Conservation (phyloP, 2,329 filamentous ascomycete genomes). For the Trichoderma cornu-damae region DNA sequence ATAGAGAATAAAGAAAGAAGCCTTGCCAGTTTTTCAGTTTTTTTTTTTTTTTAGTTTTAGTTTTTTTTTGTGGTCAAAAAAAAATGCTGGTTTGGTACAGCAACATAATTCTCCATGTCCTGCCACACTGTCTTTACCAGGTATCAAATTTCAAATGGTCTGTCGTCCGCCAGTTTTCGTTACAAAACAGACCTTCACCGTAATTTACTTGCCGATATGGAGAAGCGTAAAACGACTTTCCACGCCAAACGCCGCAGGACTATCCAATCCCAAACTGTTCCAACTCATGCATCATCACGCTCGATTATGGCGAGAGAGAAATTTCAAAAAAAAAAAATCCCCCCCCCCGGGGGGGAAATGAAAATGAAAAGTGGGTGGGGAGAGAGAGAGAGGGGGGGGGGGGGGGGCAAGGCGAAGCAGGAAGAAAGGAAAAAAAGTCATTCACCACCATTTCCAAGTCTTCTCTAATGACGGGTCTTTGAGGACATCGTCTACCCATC, state of each 20-base stretch:
- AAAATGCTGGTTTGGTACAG: conserved; percentile 5
- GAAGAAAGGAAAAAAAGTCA: neutral
- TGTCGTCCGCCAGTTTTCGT: conserved; percentile 16
- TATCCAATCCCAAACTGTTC: conserved; percentile 19
- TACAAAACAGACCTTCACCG: conserved; percentile 10
- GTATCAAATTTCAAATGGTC: conserved; percentile 17
- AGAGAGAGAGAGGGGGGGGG: neutral
- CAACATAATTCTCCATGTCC: conserved; percentile 3
- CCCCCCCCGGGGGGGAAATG: neutral
- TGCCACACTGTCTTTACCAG: conserved; percentile 13
- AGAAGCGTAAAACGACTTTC: conserved; percentile 15
- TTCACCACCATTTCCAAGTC: conserved; percentile 28
- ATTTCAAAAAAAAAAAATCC: conserved; percentile 6
- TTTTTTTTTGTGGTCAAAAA: too few relatives aligned
- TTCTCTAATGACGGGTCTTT: conserved; percentile 31
- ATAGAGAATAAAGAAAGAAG: neutral
- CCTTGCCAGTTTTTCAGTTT: conserved; percentile 9
- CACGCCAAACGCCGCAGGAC: conserved; percentile 20
- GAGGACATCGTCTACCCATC: conserved; percentile 50
- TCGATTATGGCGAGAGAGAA: conserved; percentile 14
- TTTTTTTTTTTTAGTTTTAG: too few relatives aligned
- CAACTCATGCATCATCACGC: conserved; percentile 16
- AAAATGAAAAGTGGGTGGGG: neutral
- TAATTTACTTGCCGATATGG: conserved; percentile 16
- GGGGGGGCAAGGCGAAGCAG: conserved; percentile 4